Percentiles rank a stretch among this genome's conserved stretches.
Evolutionary conservation across 2,329 filamentous ascomycete species (phyloP).

Genomic region (Aspergillus quadricinctus): DNA sequence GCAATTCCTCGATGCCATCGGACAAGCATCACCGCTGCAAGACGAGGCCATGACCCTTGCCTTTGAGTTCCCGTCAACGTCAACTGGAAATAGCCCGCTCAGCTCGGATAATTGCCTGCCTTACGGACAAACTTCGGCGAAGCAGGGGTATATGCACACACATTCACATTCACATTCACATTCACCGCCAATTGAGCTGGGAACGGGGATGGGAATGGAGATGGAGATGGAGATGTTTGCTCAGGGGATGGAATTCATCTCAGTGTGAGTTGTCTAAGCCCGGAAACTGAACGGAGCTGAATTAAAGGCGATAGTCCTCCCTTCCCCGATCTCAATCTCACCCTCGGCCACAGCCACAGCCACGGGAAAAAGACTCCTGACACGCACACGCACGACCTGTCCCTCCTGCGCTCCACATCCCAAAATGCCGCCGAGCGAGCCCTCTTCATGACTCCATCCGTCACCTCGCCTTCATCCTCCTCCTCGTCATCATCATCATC

Average conservation of each 20-base stretch:
- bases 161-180: not conserved
- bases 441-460: slow-evolving; percentile 18
- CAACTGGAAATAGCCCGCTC: not conserved
- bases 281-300: too few relatives aligned
- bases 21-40: slow-evolving; percentile 2
- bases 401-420: slow-evolving; percentile 15
- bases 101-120: not conserved
- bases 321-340: slow-evolving; percentile 1
- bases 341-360: too few relatives aligned
- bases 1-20: slow-evolving; percentile 7
- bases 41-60: not conserved
- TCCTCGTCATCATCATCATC: slow-evolving; percentile 5
- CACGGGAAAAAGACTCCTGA: not conserved
- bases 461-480: slow-evolving; percentile 11
- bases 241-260: not conserved
- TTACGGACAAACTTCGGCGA: not conserved
- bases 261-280: too few relatives aligned
- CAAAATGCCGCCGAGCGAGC: slow-evolving; percentile 20
- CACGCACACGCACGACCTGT: not conserved
- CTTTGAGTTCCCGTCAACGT: not conserved
- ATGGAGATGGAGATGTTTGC: not conserved
- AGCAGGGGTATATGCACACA: not conserved
- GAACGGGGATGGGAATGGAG: not conserved
- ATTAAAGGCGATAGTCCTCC: not conserved
- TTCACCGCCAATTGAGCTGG: not conserved